Conservation (phyloP, 257 asterid genomes). For the Petunia axillaris region DNA sequence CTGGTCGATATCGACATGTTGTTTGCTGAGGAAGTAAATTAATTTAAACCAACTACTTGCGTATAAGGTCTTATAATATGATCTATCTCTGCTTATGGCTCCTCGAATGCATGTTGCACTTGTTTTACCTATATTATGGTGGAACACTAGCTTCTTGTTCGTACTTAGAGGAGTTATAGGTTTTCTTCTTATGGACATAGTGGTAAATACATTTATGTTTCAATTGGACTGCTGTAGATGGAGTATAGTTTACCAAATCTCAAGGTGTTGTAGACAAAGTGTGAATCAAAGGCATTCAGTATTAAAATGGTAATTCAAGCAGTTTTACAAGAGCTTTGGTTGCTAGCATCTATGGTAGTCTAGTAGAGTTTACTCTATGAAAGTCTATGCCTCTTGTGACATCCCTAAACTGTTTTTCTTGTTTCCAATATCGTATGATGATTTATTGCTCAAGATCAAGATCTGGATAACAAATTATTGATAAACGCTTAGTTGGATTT, state of each 20-base stretch:
- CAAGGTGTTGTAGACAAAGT: neutral
- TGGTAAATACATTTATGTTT: neutral
- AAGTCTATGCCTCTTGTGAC: constrained; percentile 15
- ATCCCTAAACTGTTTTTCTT: neutral
- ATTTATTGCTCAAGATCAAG: too few relatives aligned
- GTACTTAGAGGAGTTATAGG: neutral
- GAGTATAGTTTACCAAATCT: neutral
- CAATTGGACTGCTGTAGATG: neutral
- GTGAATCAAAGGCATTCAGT: neutral
- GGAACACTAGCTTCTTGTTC: neutral
- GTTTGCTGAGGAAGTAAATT: neutral
- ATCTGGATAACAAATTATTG: too few relatives aligned
- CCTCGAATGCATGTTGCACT: neutral
- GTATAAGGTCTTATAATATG: neutral
- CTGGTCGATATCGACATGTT: constrained; percentile 9
- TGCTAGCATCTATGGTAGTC: neutral
- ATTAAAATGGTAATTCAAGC: neutral
- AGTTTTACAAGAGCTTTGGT: neutral
- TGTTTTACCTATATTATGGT: neutral
- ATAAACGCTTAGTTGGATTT: too few relatives aligned
- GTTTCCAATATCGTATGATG: too few relatives aligned
- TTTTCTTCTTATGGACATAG: neutral
- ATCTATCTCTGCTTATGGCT: neutral
- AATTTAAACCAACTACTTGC: neutral
- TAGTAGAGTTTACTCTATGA: neutral